Evolutionary conservation across 2,329 filamentous ascomycete genomes (phyloP), one percentile per base, ranked within the genome.

Genomic region (Nemania sp.): DNA sequence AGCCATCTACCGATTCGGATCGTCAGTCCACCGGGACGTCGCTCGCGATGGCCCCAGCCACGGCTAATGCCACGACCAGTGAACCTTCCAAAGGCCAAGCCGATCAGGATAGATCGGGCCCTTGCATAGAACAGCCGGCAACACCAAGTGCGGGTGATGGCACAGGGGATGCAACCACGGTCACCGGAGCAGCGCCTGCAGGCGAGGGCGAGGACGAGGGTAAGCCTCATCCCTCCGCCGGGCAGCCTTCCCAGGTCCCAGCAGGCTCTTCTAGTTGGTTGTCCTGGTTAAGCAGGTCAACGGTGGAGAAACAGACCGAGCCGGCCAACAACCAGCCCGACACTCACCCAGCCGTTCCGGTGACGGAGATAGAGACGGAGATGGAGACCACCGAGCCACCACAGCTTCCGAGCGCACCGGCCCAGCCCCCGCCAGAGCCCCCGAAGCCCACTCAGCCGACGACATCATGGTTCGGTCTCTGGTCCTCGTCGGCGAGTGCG

Each of bases 251-350:
- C 23, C 42, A 52, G 36, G 70, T 57, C n/a, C 40, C 48, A 22
- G 12, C 54, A 49, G 61, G 72, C 19, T 72, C 78, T 6, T 75
- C 78, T 22, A 74, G 79, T 17, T 85, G 82, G 82, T 67, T 84
- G 14, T 76, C 79, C 26, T 84, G 82, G 81, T 71, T 81, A 33
- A 67, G 68, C 7, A 67, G 67, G 33, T 60, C 75, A 31, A 41
- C 65, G 33, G 51, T 49, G 11, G 59, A 61, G 20, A 46, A 45
- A 43, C 49, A 54, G 45, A 33, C 11, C 42, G 15, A 47, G 36
- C 22, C 50, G 4, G 45, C 56, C 19, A 59, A 51, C 7, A 39
- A 61, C 26, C 52, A 23, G 24, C 33, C 61, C 14, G 34, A 57
- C 20, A 57, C 61, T 17, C 45, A 60, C 5, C 50, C 56, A 26